Evolutionary conservation across 192 early-diverging fungal species (phyloP).

Genomic region (Coemansia sp.): DNA sequence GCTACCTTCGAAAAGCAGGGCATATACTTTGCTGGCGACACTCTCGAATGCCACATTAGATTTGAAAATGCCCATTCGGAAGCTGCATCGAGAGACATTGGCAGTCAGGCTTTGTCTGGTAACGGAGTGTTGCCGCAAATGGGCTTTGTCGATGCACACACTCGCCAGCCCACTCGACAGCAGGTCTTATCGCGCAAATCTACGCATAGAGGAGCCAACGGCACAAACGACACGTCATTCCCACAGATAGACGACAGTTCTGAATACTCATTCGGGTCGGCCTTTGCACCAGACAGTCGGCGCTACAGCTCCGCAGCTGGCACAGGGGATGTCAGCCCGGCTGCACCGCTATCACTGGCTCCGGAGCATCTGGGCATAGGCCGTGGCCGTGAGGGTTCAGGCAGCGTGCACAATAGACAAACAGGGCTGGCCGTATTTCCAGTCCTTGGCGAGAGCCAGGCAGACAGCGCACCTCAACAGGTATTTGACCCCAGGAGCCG

Average conservation of each 20-base stretch:
- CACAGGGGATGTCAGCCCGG: conserved; percentile 5
- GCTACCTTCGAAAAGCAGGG: conserved; percentile 53
- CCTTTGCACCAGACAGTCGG: conserved; percentile 2
- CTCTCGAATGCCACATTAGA: conserved; percentile 53
- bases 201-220: not conserved
- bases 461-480: not conserved
- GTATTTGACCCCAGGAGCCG: not conserved
- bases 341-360: not conserved
- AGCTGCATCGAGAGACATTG: not conserved
- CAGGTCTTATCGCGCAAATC: conserved; percentile 14
- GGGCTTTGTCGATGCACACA: not conserved
- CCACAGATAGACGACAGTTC: conserved; percentile 17
- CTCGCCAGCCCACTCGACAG: conserved; percentile 3
- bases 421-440: conserved; percentile 29
- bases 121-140: conserved; percentile 1
- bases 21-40: conserved; percentile 53
- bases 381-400: conserved; percentile 1
- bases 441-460: conserved; percentile 16
- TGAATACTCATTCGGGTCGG: conserved; percentile 17
- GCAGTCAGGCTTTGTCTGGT: not conserved
- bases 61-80: conserved; percentile 40
- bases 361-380: conserved; percentile 1
- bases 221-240: conserved; percentile 8
- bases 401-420: not conserved
- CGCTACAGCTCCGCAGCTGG: not conserved